These are phyloP conservation scores for Herpetomonas samuelpessoai DNA, from an alignment of 208 protist genomes.

Conservation along the genomic window DNA sequence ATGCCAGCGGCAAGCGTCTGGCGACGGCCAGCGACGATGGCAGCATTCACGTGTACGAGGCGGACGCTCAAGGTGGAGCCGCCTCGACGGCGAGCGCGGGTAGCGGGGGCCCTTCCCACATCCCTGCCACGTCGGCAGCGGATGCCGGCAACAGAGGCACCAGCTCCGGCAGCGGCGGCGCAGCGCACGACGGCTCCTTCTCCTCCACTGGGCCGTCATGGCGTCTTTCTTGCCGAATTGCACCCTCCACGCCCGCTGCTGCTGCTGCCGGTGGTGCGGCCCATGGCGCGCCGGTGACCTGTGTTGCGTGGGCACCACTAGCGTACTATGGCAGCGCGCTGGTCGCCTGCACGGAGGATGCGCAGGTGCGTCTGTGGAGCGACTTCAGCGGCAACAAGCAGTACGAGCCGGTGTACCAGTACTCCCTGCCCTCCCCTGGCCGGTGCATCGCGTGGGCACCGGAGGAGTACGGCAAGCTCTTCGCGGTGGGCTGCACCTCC, in stretches of 20 bases:
- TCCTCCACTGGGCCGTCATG: not conserved
- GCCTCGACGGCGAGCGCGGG: too few species aligned
- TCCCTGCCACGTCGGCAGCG: too few species aligned
- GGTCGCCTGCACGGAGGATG: conserved; percentile 55
- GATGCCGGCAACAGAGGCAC: conserved; percentile 9
- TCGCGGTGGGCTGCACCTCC: conserved; percentile 72
- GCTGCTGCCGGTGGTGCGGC: conserved; percentile 15
- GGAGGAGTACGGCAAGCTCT: conserved; percentile 75
- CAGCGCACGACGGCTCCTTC: not conserved
- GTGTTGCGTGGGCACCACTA: conserved; percentile 75
- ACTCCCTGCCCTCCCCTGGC: conserved; percentile 32
- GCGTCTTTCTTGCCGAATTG: not conserved
- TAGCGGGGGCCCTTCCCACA: too few species aligned
- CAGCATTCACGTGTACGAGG: conserved; percentile 50
- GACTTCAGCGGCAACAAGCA: conserved; percentile 36
- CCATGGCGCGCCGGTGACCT: conserved; percentile 44
- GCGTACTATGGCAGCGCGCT: conserved; percentile 54
- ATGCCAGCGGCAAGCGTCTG: conserved; percentile 50
- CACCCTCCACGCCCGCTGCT: conserved; percentile 17
- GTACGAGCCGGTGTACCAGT: conserved; percentile 61
- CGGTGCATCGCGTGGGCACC: conserved; percentile 78
- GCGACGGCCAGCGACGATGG: conserved; percentile 73
- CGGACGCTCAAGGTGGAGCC: too few species aligned
- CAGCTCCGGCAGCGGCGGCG: conserved; percentile 7
- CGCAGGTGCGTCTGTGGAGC: conserved; percentile 57